Conservation (phyloP, 2,329 filamentous ascomycete species). For the Cadophora luteo-olivacea region DNA sequence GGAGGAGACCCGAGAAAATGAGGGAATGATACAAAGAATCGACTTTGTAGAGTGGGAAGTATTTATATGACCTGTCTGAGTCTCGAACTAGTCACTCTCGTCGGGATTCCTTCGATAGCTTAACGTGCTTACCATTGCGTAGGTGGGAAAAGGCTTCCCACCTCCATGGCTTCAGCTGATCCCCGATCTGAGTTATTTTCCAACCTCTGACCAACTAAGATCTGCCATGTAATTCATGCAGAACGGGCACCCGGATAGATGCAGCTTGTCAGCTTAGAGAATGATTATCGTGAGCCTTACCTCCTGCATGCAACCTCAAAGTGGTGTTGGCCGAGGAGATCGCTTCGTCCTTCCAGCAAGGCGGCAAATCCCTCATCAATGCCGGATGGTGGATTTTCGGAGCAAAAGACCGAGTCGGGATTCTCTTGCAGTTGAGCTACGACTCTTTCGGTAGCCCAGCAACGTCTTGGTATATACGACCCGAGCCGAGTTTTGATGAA, state of each 20-base stretch:
- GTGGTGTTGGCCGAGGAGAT: neutral
- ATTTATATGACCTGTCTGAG: neutral
- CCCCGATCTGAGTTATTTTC: constrained; percentile 11
- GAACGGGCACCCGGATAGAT: constrained; percentile 8
- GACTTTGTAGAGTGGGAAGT: neutral
- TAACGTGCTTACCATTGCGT: neutral
- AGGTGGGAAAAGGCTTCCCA: neutral
- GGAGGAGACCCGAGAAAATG: neutral
- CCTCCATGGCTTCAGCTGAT: constrained; percentile 4
- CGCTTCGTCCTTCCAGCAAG: neutral
- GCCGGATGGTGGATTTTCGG: neutral
- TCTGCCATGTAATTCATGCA: constrained; percentile 9
- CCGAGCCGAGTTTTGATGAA: neutral
- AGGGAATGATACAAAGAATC: neutral
- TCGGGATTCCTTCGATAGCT: neutral
- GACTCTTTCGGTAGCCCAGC: neutral
- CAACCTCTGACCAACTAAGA: neutral
- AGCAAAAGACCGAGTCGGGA: constrained; percentile 7
- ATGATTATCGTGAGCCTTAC: constrained; percentile 16
- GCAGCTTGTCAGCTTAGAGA: constrained; percentile 16
- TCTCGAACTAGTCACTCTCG: too few relatives aligned
- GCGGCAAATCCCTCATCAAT: constrained; percentile 9
- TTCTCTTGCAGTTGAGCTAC: constrained; percentile 12
- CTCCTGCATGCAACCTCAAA: constrained; percentile 7
- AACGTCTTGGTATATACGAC: neutral